Evolutionary conservation across 441 rosid genomes (phyloP).

Genomic region (Arabidopsis hybrid): DNA sequence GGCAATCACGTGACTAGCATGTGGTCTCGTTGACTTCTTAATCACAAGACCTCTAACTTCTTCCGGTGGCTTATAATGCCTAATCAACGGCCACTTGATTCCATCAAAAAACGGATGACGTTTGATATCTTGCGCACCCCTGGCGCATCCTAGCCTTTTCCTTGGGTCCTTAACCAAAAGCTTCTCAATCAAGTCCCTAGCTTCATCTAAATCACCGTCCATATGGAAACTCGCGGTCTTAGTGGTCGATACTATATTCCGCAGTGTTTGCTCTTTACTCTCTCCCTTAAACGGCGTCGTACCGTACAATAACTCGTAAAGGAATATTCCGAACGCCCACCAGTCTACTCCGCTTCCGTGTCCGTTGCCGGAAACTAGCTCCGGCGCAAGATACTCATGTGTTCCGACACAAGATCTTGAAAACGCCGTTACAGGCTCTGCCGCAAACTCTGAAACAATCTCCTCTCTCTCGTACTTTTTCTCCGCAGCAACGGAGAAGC

Average conservation of each 20-base stretch:
- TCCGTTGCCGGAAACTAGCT: slow-evolving; percentile 61
- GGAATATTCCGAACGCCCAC: slow-evolving; percentile 77
- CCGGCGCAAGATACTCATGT: slow-evolving; percentile 78
- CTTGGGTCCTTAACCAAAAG: slow-evolving; percentile 55
- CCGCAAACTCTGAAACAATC: slow-evolving; percentile 55
- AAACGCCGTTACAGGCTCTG: slow-evolving; percentile 63
- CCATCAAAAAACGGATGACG: slow-evolving; percentile 68
- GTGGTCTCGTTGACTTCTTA: slow-evolving; percentile 46
- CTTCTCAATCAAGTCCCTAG: slow-evolving; percentile 60
- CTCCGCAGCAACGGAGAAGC: slow-evolving; percentile 26
- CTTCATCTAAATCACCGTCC: slow-evolving; percentile 51
- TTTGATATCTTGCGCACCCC: slow-evolving; percentile 69
- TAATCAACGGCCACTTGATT: slow-evolving; percentile 72
- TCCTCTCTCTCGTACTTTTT: slow-evolving; percentile 46
- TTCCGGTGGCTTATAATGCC: slow-evolving; percentile 65
- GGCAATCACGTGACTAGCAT: slow-evolving; percentile 46
- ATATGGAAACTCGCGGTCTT: slow-evolving; percentile 46
- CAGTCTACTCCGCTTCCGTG: slow-evolving; percentile 76
- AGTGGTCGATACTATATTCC: slow-evolving; percentile 57
- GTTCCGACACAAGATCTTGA: slow-evolving; percentile 69
- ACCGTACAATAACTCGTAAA: slow-evolving; percentile 62
- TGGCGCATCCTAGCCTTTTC: slow-evolving; percentile 62
- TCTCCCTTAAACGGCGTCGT: slow-evolving; percentile 69
- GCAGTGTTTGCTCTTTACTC: slow-evolving; percentile 61
- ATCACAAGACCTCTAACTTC: slow-evolving; percentile 56